Percentiles rank a stretch among this genome's conserved stretches.
These are phyloP conservation scores for Globisporangium acanthophoron DNA, from an alignment of 352 stramenopile species.

Conservation along the genomic window DNA sequence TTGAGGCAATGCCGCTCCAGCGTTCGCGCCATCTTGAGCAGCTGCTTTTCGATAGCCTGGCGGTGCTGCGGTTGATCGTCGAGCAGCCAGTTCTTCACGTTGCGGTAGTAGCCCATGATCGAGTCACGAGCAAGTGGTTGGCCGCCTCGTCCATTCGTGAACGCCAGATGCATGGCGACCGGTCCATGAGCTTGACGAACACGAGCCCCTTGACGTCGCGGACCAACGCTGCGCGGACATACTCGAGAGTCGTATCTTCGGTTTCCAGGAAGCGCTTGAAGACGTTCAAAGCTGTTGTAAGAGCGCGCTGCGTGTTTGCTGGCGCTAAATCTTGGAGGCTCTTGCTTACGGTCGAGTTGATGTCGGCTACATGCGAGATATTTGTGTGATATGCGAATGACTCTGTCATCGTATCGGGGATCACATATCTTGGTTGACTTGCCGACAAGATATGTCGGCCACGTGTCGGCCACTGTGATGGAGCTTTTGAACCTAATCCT, in stretches of 20 bases:
- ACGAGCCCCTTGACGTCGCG: neutral
- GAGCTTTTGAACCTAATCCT: neutral
- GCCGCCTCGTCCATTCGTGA: neutral
- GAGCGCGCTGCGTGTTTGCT: neutral
- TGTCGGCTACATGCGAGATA: conserved; percentile 1
- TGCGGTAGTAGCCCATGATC: neutral
- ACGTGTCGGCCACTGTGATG: neutral
- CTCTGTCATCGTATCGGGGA: neutral
- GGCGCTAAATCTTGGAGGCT: neutral
- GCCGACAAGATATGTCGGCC: conserved; percentile 1
- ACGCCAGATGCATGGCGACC: neutral
- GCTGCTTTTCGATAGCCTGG: neutral
- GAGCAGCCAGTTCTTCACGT: conserved; percentile 1
- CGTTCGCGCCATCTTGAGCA: neutral
- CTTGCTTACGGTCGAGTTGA: neutral
- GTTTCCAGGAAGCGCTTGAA: neutral
- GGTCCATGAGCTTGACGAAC: neutral
- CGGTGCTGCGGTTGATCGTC: conserved; percentile 2
- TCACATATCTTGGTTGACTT: neutral
- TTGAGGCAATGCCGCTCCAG: conserved; percentile 11
- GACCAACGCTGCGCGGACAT: neutral
- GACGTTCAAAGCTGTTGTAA: neutral
- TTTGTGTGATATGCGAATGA: neutral
- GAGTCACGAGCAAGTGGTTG: neutral
- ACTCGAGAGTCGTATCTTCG: neutral